A percentile compares a stretch with the other conserved stretches of the same genome.
phyloP scores from a whole-genome alignment of 1,284 basidiomycete species.

The Afroboletus lepidellus region DNA sequence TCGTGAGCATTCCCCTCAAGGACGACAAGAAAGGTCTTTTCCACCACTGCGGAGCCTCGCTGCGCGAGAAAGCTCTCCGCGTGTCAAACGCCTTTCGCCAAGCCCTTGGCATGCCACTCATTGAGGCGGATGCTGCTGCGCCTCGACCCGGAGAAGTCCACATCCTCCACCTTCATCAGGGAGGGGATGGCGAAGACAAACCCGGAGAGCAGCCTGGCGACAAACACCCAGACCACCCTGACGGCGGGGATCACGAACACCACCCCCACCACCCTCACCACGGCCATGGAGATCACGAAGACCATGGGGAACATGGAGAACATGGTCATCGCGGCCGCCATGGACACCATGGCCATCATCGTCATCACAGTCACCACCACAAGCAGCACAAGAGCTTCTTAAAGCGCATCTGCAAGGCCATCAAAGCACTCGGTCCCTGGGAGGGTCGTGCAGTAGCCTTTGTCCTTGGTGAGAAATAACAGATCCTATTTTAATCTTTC shows the following conservation, averaged over 20 bases:
- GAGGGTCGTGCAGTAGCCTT: constrained; percentile 77
- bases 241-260: constrained; percentile 24
- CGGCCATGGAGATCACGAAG: constrained; percentile 15
- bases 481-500: neutral
- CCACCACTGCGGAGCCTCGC: constrained; percentile 31
- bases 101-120: constrained; percentile 30
- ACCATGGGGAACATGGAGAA: constrained; percentile 14
- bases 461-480: constrained; percentile 58
- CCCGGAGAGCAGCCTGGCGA: constrained; percentile 14
- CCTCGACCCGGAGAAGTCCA: constrained; percentile 13
- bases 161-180: constrained; percentile 15
- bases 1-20: constrained; percentile 5
- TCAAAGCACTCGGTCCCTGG: constrained; percentile 73
- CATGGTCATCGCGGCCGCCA: constrained; percentile 21
- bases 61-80: constrained; percentile 35
- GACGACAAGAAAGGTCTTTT: constrained; percentile 13
- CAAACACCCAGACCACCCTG: constrained; percentile 11
- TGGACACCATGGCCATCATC: constrained; percentile 14
- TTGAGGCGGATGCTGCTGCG: constrained; percentile 16
- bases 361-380: constrained; percentile 27
- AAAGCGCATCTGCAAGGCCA: constrained; percentile 57
- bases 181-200: constrained; percentile 15
- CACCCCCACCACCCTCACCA: constrained; percentile 17
- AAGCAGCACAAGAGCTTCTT: constrained; percentile 46
- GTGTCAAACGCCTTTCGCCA: constrained; percentile 33